Evolutionary conservation across 2,329 filamentous ascomycete species (phyloP).

Genomic region (Tricladium varicosporioides): DNA sequence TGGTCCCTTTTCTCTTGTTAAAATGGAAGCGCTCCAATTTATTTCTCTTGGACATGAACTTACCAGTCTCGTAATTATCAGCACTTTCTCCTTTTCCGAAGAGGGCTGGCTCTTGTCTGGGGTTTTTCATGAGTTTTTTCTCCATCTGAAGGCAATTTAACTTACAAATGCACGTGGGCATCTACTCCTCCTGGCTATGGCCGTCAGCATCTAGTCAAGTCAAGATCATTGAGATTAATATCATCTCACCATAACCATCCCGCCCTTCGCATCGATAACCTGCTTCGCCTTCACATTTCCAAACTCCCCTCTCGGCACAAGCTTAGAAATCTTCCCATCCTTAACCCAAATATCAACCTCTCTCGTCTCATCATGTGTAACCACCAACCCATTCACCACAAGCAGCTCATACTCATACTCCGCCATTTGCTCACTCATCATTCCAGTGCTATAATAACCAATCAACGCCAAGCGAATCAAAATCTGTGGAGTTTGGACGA

Average conservation of each 20-base stretch:
- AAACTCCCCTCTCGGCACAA: slow-evolving; percentile 35
- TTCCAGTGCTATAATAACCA: background rate
- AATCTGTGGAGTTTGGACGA: background rate
- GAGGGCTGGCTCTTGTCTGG: slow-evolving; percentile 40
- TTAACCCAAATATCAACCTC: slow-evolving; percentile 44
- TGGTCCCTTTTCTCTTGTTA: slow-evolving; percentile 31
- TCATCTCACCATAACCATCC: slow-evolving; percentile 40
- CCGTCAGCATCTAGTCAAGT: background rate
- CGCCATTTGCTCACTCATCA: slow-evolving; percentile 23
- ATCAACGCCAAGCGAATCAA: background rate
- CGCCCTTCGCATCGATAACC: slow-evolving; percentile 41
- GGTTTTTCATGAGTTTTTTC: background rate
- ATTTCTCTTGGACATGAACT: background rate
- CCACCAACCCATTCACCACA: slow-evolving; percentile 42
- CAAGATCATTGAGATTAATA: background rate
- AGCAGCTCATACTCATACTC: slow-evolving; percentile 35
- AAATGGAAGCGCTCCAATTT: background rate
- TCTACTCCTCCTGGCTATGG: slow-evolving; percentile 41
- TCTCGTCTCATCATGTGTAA: slow-evolving; percentile 38
- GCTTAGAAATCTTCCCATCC: slow-evolving; percentile 39
- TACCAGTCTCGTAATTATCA: slow-evolving; percentile 30
- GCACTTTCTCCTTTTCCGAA: slow-evolving; percentile 37
- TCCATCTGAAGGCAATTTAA: background rate
- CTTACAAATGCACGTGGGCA: slow-evolving; percentile 44
- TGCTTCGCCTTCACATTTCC: slow-evolving; percentile 30